phyloP scores from a whole-genome alignment of 108 stramenopile genomes.

The Skeletonema grethae region DNA sequence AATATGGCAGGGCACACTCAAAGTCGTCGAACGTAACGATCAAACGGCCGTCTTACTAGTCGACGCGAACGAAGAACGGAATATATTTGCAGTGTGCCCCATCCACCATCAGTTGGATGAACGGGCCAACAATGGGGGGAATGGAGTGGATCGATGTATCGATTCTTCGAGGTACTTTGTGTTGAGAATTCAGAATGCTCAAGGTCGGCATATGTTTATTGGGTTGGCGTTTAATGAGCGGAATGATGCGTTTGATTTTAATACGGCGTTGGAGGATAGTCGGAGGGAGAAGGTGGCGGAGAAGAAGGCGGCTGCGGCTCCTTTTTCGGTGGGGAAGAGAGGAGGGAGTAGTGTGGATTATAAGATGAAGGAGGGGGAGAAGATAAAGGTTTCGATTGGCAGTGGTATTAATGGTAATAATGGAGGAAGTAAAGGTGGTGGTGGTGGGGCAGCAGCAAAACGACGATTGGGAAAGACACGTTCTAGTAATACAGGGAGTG shows the following conservation, averaged over 20 bases:
- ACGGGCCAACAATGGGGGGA: slow-evolving; percentile 6
- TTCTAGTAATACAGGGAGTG: slow-evolving; percentile 31
- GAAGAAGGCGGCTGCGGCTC: slow-evolving; percentile 45
- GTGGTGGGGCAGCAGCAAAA: slow-evolving; percentile 19
- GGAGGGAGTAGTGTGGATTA: slow-evolving; percentile 66
- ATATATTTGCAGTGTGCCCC: slow-evolving; percentile 91
- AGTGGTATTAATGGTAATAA: slow-evolving; percentile 13
- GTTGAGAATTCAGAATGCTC: slow-evolving; percentile 89
- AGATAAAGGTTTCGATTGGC: slow-evolving; percentile 75
- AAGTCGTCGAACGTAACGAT: slow-evolving; percentile 86
- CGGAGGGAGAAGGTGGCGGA: slow-evolving; percentile 77
- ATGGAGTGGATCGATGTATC: slow-evolving; percentile 88
- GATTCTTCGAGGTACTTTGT: slow-evolving; percentile 94
- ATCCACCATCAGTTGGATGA: slow-evolving; percentile 57
- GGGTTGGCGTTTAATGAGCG: slow-evolving; percentile 97
- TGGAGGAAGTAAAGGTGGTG: slow-evolving; percentile 13
- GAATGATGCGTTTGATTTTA: slow-evolving; percentile 98
- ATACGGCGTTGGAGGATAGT: slow-evolving; percentile 92
- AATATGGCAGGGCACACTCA: slow-evolving; percentile 91
- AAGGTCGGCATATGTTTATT: slow-evolving; percentile 94
- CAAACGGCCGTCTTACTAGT: slow-evolving; percentile 80
- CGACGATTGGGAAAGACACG: slow-evolving; percentile 6
- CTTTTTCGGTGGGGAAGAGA: slow-evolving; percentile 11
- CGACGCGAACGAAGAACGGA: slow-evolving; percentile 56
- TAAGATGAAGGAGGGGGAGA: slow-evolving; percentile 92